Percentiles rank a stretch among this genome's conserved stretches.
These are phyloP conservation scores for Cruciata laevipes DNA, from an alignment of 257 asterid genomes.

Conservation along the genomic window DNA sequence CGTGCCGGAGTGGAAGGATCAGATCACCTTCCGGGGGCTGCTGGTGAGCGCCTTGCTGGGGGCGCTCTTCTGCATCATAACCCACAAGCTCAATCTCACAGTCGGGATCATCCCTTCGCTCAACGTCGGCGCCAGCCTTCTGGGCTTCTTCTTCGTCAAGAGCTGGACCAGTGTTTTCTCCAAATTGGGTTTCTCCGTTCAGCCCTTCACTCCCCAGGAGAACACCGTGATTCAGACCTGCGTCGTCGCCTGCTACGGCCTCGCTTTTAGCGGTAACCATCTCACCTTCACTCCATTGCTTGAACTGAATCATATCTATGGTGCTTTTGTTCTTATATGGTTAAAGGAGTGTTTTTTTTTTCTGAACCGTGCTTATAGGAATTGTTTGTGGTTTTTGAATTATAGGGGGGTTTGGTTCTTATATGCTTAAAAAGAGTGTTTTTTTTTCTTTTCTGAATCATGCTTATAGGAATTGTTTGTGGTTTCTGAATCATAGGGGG, in stretches of 20 bases:
- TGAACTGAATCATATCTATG: not conserved
- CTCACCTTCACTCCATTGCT: not conserved
- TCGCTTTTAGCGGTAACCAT: constrained; percentile 71
- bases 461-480: not conserved
- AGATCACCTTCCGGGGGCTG: constrained; percentile 83
- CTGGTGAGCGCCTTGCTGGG: constrained; percentile 81
- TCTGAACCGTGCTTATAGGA: not conserved
- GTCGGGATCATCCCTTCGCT: constrained; percentile 91
- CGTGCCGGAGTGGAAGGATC: constrained; percentile 81
- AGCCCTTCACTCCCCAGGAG: constrained; percentile 84
- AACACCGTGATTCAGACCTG: constrained; percentile 94
- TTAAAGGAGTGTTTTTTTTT: not conserved
- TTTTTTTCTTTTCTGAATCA: not conserved
- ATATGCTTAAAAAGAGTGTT: constrained; percentile 28
- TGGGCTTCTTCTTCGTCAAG: constrained; percentile 84
- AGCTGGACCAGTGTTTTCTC: constrained; percentile 63
- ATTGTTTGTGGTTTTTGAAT: not conserved
- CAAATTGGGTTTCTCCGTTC: constrained; percentile 44
- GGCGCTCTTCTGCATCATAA: constrained; percentile 72
- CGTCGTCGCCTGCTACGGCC: constrained; percentile 96
- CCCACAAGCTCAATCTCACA: constrained; percentile 91
- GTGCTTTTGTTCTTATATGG: not conserved
- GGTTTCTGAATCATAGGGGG: constrained; percentile 48
- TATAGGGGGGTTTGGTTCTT: constrained; percentile 64
- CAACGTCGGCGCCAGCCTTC: constrained; percentile 91